These are phyloP conservation scores for Orbilia quercus DNA, from an alignment of 2,329 filamentous ascomycete genomes.

Conservation along the genomic window DNA sequence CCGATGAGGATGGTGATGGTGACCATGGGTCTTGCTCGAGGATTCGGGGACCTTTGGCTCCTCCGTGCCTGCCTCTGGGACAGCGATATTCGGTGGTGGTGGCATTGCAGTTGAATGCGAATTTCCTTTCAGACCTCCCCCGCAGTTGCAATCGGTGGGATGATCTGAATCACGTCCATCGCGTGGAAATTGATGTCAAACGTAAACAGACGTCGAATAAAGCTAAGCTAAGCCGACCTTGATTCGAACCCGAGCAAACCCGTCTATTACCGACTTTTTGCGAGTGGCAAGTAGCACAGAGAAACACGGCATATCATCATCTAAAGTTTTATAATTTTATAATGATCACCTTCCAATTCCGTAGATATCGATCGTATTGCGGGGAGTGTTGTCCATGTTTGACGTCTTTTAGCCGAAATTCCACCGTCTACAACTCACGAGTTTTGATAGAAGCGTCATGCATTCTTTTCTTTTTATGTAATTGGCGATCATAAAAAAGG, in stretches of 20 bases:
- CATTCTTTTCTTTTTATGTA: too few species aligned
- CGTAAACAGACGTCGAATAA: too few species aligned
- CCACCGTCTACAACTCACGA: constrained; percentile 44
- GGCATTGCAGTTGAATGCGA: constrained; percentile 29
- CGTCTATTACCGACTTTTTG: constrained; percentile 9
- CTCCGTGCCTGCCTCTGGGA: not conserved
- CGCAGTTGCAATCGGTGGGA: constrained; percentile 3
- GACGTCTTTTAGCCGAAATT: constrained; percentile 12
- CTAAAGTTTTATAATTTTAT: not conserved
- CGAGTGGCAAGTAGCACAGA: constrained; percentile 13
- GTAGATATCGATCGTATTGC: too few species aligned
- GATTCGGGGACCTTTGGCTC: constrained; percentile 9
- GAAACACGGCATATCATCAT: not conserved
- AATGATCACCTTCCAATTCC: constrained; percentile 2
- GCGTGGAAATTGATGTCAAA: too few species aligned
- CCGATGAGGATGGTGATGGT: constrained; percentile 40
- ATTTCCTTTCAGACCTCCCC: not conserved
- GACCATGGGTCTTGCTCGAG: constrained; percentile 24
- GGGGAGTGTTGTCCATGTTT: too few species aligned
- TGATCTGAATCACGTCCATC: not conserved
- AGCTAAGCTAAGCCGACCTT: not conserved
- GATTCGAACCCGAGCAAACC: not conserved
- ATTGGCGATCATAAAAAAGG: too few species aligned
- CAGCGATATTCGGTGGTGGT: constrained; percentile 24
- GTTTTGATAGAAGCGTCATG: not conserved